Evolutionary conservation across 257 asterid species (phyloP), one percentile per base, ranked within the genome.

Genomic region (Scutellaria minor): DNA sequence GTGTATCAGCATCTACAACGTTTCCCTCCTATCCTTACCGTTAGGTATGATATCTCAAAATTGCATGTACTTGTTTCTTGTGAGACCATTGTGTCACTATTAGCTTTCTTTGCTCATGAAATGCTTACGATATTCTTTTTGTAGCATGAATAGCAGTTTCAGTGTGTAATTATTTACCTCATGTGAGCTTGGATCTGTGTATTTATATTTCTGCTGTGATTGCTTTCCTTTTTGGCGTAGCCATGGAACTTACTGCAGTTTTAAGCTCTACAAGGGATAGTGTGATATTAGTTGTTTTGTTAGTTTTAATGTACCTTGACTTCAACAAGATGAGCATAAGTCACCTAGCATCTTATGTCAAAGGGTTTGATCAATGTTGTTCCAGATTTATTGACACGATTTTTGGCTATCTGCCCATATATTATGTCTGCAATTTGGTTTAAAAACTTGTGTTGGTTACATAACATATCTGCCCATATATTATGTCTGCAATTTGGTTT

Each of bases 21-120:
- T 80, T 60, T n/a, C 74, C 89, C 0, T 67, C 91, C 0, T 85
- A 83, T 70, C 66, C 73, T 58, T 76, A 73, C 15, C 84, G 86
- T n/a, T 90, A 88, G 89, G 87, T 81, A 66, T 64, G 76, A 2
- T 63, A 47, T 56, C 62, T 24, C 54, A 37, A 70, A 64, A 60
- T 50, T 6, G 1, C 12, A n/a, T n/a, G 27, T 53, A 11, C 57
- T 40, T 20, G 4, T 8, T 71, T 51, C 13, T 42, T 41, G 75
- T 45, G 24, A 24, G 5, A 39, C 12, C 39, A 5, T 41, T 59
- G 59, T 54, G 39, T 58, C 27, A 31, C 1, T 53, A 8, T 27
- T 59, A 24, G 50, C 12, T 20, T 41, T 65, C 9, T 62, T 6
- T 39, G 42, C 56, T 53, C 55, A 39, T 47, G 58, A 46, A 22